Conservation (phyloP, 2,329 filamentous ascomycete species). For the Byssoonygena ceratinophila region DNA sequence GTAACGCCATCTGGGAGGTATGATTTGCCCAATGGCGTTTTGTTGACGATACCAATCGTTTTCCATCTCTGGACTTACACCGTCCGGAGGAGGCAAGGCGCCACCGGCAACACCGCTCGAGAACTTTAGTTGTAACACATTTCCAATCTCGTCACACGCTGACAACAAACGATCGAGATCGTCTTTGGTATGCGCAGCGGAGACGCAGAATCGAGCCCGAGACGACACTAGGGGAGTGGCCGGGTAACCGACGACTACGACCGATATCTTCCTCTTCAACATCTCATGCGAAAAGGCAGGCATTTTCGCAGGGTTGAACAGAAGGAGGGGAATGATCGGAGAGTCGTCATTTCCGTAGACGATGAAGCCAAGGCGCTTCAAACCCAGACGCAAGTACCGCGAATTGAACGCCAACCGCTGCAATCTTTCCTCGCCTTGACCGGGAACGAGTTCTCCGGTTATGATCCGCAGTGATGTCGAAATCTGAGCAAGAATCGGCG, state of each 20-base stretch:
- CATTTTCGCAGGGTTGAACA: conserved; percentile 99
- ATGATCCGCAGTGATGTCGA: conserved; percentile 78
- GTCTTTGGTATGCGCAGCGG: conserved; percentile 94
- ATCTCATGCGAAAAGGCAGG: conserved; percentile 97
- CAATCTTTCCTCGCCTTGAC: conserved; percentile 88
- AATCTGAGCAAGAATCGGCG: conserved; percentile 85
- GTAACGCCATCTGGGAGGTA: conserved; percentile 66
- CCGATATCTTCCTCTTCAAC: conserved; percentile 93
- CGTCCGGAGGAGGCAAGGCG: conserved; percentile 62
- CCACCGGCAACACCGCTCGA: conserved; percentile 92
- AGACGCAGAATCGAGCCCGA: conserved; percentile 89
- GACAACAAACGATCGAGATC: conserved; percentile 81
- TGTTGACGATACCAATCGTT: conserved; percentile 49
- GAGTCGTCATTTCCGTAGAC: conserved; percentile 97
- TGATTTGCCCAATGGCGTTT: conserved; percentile 41
- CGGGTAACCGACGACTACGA: conserved; percentile 94
- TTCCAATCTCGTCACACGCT: conserved; percentile 86
- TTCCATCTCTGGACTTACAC: conserved; percentile 61
- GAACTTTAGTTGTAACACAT: conserved; percentile 89
- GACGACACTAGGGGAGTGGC: conserved; percentile 92
- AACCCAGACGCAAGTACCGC: conserved; percentile 87
- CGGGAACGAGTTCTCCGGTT: conserved; percentile 72
- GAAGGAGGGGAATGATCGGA: conserved; percentile 84
- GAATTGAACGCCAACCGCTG: conserved; percentile 98
- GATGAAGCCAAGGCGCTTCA: conserved; percentile 94